Percentiles rank a stretch among this genome's conserved stretches.
These are phyloP conservation scores for Eucalyptus caleyi DNA, from an alignment of 345 rosid genomes.

Conservation along the genomic window DNA sequence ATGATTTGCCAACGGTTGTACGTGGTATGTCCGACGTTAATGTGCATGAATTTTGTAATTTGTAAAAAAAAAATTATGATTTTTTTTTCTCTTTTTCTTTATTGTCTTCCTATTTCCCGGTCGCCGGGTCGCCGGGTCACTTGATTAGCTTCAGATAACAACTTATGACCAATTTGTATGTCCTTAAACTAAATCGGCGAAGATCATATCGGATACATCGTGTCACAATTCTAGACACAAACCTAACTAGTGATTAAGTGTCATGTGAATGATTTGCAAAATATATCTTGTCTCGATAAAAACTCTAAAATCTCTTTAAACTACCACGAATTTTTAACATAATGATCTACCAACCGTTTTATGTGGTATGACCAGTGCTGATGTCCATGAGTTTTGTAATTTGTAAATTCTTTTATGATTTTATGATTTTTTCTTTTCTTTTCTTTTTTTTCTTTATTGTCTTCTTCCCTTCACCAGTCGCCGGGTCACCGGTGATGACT, in stretches of 20 bases:
- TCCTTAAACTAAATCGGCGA: not conserved
- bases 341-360: not conserved
- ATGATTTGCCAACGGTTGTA: not conserved
- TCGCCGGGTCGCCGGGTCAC: no score
- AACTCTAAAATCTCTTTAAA: not conserved
- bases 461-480: accelerated
- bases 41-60: not conserved
- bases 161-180: not conserved
- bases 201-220: no score
- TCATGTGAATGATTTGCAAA: not conserved
- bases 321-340: no score
- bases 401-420: no score
- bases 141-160: not conserved
- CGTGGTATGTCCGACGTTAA: accelerated
- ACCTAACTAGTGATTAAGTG: not conserved
- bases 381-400: not conserved
- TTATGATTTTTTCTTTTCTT: no score
- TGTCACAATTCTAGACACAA: not conserved
- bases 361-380: accelerated
- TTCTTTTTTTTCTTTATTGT: no score
- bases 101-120: no score
- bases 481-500: no score
- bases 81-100: no score
- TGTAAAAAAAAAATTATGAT: no score
- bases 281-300: accelerated